phyloP scores from a whole-genome alignment of 768 basidiomycete species.

The Suillus ampliporus region DNA sequence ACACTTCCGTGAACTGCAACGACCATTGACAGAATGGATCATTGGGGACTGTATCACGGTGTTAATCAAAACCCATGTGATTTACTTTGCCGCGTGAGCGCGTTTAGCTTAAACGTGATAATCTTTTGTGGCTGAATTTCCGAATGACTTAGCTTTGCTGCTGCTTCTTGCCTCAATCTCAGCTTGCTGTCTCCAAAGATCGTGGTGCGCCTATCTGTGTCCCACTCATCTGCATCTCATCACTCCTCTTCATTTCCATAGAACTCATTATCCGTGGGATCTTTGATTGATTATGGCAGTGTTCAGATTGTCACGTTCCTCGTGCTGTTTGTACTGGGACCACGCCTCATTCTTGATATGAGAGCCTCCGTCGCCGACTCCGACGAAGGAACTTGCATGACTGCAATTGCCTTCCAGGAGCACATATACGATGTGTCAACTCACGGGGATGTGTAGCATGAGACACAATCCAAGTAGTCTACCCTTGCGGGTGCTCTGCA shows the following conservation, averaged over 20 bases:
- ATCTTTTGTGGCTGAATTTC: not conserved
- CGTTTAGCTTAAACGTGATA: constrained; percentile 1
- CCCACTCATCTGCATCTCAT: not conserved
- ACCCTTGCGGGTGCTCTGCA: not conserved
- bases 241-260: not conserved
- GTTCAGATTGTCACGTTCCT: not conserved
- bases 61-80: not conserved
- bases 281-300: not conserved
- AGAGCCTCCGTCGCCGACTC: not conserved
- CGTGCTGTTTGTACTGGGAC: not conserved
- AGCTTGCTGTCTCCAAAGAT: not conserved
- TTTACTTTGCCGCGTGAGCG: not conserved
- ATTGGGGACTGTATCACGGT: not conserved
- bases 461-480: not conserved
- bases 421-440: not conserved
- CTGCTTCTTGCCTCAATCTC: not conserved
- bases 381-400: not conserved
- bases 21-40: not conserved
- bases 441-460: not conserved
- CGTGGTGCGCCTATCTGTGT: not conserved
- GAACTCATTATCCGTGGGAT: not conserved
- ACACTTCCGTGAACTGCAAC: not conserved
- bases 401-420: not conserved
- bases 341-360: not conserved
- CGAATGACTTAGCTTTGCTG: not conserved